Conservation (phyloP, 768 basidiomycete genomes). For the Russula sp. region DNA sequence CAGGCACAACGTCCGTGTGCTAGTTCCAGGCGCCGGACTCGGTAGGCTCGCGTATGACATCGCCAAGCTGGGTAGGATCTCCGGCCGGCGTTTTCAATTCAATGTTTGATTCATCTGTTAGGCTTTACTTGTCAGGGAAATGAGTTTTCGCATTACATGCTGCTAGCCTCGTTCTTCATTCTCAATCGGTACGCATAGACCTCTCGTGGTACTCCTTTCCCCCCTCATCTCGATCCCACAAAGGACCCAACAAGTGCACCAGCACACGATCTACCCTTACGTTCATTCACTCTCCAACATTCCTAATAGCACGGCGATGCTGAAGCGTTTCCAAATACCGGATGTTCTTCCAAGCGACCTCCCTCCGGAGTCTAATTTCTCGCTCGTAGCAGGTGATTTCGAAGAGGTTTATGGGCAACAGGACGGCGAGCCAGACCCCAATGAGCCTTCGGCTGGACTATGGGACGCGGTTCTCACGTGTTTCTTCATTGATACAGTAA, state of each 20-base stretch:
- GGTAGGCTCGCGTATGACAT: constrained; percentile 86
- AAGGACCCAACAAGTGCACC: constrained; percentile 57
- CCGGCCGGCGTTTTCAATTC: not conserved
- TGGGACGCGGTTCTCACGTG: constrained; percentile 93
- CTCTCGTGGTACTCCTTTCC: not conserved
- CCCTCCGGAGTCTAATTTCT: constrained; percentile 59
- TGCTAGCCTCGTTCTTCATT: constrained; percentile 81
- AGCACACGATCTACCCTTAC: constrained; percentile 80
- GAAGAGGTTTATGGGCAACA: constrained; percentile 78
- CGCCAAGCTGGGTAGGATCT: constrained; percentile 60
- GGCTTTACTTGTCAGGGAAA: constrained; percentile 91
- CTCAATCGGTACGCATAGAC: constrained; percentile 62
- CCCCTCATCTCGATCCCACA: not conserved
- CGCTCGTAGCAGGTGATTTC: constrained; percentile 89
- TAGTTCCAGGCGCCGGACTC: constrained; percentile 87
- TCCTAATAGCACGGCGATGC: constrained; percentile 47
- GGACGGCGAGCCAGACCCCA: constrained; percentile 34
- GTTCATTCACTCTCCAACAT: constrained; percentile 90
- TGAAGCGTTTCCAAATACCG: constrained; percentile 66
- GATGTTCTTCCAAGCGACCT: constrained; percentile 77
- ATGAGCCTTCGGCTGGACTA: constrained; percentile 62
- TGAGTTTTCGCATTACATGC: constrained; percentile 94
- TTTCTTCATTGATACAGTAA: constrained; percentile 94
- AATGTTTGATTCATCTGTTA: constrained; percentile 25
- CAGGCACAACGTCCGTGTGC: constrained; percentile 56